phyloP scores from a whole-genome alignment of 2,329 filamentous ascomycete genomes.

The Aureobasidium sp. region DNA sequence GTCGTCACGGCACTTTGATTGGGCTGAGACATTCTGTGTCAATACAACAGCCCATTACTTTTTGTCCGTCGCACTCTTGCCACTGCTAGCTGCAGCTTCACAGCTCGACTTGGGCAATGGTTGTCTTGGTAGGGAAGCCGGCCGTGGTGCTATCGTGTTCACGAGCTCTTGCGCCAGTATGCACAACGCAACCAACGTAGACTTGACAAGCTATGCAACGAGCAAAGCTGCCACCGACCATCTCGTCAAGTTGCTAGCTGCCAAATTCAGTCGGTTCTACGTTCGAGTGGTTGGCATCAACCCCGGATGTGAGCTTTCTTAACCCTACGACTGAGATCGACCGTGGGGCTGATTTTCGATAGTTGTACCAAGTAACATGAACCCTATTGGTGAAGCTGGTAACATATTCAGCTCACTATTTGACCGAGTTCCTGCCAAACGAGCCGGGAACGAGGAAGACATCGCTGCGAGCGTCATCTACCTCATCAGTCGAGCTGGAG shows the following conservation, averaged over 20 bases:
- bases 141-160: constrained; percentile 40
- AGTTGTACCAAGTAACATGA: constrained; percentile 40
- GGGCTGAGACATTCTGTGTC: constrained; percentile 39
- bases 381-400: constrained; percentile 33
- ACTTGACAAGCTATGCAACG: constrained; percentile 44
- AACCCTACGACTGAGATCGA: neutral
- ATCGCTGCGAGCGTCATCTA: constrained; percentile 38
- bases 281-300: constrained; percentile 38
- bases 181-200: constrained; percentile 46
- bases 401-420: constrained; percentile 37
- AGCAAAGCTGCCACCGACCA: constrained; percentile 48
- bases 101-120: constrained; percentile 23
- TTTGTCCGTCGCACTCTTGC: constrained; percentile 39
- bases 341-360: neutral
- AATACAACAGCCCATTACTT: constrained; percentile 46
- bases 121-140: constrained; percentile 29
- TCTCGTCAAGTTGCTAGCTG: constrained; percentile 41
- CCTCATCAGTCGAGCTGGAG: constrained; percentile 35
- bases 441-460: constrained; percentile 33
- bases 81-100: constrained; percentile 36
- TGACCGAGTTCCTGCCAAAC: constrained; percentile 27
- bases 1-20: constrained; percentile 37
- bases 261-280: constrained; percentile 40
- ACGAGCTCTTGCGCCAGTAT: constrained; percentile 47
- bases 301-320: constrained; percentile 31